Percentiles rank a stretch among this genome's conserved stretches.
phyloP scores from a whole-genome alignment of 2,329 filamentous ascomycete genomes.

The Xylaria sp. region DNA sequence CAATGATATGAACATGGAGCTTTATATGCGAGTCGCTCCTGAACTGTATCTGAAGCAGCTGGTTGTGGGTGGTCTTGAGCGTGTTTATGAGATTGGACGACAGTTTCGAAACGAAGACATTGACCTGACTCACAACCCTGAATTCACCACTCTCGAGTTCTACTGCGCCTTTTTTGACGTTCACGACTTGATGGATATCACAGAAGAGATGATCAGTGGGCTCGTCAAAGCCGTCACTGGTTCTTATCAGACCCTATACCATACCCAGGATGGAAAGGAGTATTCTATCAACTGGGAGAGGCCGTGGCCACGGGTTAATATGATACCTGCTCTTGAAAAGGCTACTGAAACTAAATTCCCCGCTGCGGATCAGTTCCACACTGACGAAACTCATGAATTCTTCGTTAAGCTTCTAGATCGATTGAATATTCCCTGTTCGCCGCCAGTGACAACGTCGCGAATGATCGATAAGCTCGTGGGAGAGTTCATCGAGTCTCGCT shows the following conservation, averaged over 20 bases:
- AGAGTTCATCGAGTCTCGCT: constrained; percentile 86
- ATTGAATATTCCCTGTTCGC: constrained; percentile 82
- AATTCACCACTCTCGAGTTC: constrained; percentile 98
- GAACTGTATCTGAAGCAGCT: constrained; percentile 97
- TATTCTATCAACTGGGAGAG: constrained; percentile 96
- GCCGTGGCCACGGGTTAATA: constrained; percentile 93
- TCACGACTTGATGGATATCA: constrained; percentile 89
- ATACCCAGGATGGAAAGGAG: constrained; percentile 84
- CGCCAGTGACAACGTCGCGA: constrained; percentile 90
- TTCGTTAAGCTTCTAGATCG: constrained; percentile 75
- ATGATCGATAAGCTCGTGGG: constrained; percentile 97
- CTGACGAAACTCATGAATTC: constrained; percentile 87
- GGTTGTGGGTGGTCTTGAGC: constrained; percentile 91
- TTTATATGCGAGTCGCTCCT: constrained; percentile 94
- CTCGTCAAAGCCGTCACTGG: constrained; percentile 91
- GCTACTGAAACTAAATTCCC: constrained; percentile 94
- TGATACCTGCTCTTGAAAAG: constrained; percentile 94
- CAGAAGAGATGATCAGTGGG: constrained; percentile 90
- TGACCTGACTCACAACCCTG: constrained; percentile 95
- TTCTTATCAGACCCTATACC: constrained; percentile 84
- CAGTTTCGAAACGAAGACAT: constrained; percentile 96
- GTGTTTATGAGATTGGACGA: constrained; percentile 94
- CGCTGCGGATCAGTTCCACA: constrained; percentile 87
- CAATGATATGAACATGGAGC: constrained; percentile 93
- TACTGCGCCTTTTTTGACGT: constrained; percentile 95